These are phyloP conservation scores for Fistulinella prunicolor DNA, from an alignment of 768 basidiomycete genomes.

Conservation along the genomic window DNA sequence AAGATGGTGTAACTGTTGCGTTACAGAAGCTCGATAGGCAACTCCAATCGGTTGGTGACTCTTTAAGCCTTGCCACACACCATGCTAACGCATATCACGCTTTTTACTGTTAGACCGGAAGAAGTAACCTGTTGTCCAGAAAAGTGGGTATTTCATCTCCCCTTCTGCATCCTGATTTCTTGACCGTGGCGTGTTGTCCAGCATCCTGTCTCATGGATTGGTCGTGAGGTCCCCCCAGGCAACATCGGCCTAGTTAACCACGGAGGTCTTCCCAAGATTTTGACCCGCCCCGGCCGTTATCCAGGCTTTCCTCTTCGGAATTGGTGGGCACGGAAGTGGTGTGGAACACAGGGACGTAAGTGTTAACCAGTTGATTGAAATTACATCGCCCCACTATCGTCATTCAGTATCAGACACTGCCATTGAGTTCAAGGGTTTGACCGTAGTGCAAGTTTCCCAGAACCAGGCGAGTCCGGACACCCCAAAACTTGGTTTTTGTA, in stretches of 20 bases:
- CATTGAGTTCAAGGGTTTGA: conserved; percentile 75
- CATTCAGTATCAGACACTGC: conserved; percentile 76
- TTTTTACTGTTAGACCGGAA: conserved; percentile 55
- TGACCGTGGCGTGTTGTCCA: conserved; percentile 16
- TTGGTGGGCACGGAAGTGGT: conserved; percentile 82
- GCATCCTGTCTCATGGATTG: conserved; percentile 66
- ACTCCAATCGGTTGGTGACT: conserved; percentile 39
- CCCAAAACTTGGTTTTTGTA: background rate
- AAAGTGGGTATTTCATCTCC: conserved; percentile 40
- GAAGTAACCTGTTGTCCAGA: conserved; percentile 56
- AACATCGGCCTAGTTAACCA: conserved; percentile 73
- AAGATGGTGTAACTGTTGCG: conserved; percentile 65
- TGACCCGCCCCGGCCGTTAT: conserved; percentile 75
- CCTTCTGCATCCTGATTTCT: background rate
- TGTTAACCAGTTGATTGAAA: conserved; percentile 6
- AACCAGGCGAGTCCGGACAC: conserved; percentile 48
- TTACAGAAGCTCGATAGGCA: conserved; percentile 67
- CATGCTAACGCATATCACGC: conserved; percentile 3
- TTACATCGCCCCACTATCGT: background rate
- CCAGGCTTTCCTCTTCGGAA: conserved; percentile 73
- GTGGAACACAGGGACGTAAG: conserved; percentile 66
- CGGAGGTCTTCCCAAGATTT: conserved; percentile 75
- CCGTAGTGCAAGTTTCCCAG: conserved; percentile 84
- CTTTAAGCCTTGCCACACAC: background rate
- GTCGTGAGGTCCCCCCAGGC: conserved; percentile 70